Evolutionary conservation across 2,329 filamentous ascomycete genomes (phyloP), one percentile per base, ranked within the genome.

Genomic region (Cryphonectria nitschkei): DNA sequence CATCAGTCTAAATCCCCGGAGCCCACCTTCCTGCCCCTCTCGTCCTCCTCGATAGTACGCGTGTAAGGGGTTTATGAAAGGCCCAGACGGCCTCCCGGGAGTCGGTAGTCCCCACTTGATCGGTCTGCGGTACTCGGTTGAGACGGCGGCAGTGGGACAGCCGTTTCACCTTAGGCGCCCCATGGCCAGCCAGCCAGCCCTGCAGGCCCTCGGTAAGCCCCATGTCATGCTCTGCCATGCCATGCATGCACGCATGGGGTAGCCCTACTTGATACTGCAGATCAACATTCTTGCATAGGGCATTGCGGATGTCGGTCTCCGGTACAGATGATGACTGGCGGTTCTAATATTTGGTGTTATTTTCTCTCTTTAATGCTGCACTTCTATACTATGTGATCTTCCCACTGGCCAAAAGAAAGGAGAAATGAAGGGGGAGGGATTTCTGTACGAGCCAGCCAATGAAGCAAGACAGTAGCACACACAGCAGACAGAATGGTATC

Each of bases 61-160:
- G 46, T 50, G 19, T 50, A 50, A 50, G 46, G 46, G 46, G 43
- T 8, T 22, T 8, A 50, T 50, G 46, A 50, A 50, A 50, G 46
- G 46, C 5, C 37, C 50, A 26, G 14, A 43, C 68, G 68, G 68
- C 65, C 64, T 58, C 43, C 58, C 70, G 71, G 71, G 46, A 68
- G 52, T 72, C 71, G 71, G 71, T 29, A 0, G 46, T 66, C 39
- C 66, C 71, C 71, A 68, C 68, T 60, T 34, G 39, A 63, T 37
- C 71, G 71, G 71, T 50, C 34, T 32, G 46, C 65, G 71, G 71
- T 46, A 68, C 52, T 72, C 71, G 71, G 71, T 58, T 62, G 52
- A 50, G 54, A 39, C 43, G 4, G 65, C 71, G 56, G 68, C 60
- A 58, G 65, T 32, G 67, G 43, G 34, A 34, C 52, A 68, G 62